phyloP scores from a whole-genome alignment of 805 yeast genomes.

The Myxozyma vanderwaltii region DNA sequence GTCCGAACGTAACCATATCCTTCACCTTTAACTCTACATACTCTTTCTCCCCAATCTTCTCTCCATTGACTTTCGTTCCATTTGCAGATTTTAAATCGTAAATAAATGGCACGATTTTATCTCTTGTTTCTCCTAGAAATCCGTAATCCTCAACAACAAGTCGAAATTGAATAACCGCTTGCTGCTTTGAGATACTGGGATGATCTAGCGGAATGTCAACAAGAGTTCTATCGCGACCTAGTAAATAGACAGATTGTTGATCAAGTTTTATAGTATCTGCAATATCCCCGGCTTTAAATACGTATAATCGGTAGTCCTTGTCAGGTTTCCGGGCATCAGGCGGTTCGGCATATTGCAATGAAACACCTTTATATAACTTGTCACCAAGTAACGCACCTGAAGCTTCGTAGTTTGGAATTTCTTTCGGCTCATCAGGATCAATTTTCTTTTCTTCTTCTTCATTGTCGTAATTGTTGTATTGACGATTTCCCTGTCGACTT shows the following conservation, averaged over 20 bases:
- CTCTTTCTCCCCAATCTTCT: slow-evolving; percentile 46
- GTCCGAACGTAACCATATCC: slow-evolving; percentile 49
- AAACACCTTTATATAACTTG: slow-evolving; percentile 26
- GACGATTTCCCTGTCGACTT: not conserved
- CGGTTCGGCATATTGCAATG: slow-evolving; percentile 35
- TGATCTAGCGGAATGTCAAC: slow-evolving; percentile 35
- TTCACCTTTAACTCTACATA: slow-evolving; percentile 49
- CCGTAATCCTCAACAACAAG: slow-evolving; percentile 21
- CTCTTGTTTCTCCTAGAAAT: slow-evolving; percentile 13
- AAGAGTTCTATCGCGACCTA: slow-evolving; percentile 34
- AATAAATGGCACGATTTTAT: slow-evolving; percentile 43
- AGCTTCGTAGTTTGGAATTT: slow-evolving; percentile 26
- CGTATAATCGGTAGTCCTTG: slow-evolving; percentile 26
- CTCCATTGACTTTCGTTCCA: slow-evolving; percentile 51
- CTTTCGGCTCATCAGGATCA: no score
- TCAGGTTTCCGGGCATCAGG: slow-evolving; percentile 31
- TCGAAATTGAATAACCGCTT: slow-evolving; percentile 53
- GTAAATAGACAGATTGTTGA: slow-evolving; percentile 29
- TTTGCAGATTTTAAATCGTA: slow-evolving; percentile 53
- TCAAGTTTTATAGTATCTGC: slow-evolving; percentile 26
- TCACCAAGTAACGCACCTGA: slow-evolving; percentile 34
- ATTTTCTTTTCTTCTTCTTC: no score
- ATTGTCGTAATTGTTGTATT: not conserved
- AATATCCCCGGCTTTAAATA: slow-evolving; percentile 33
- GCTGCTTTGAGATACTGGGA: slow-evolving; percentile 74